Evolutionary conservation across 495 filamentous ascomycete genomes (phyloP).

Genomic region (Barbatosphaeria neglecta): DNA sequence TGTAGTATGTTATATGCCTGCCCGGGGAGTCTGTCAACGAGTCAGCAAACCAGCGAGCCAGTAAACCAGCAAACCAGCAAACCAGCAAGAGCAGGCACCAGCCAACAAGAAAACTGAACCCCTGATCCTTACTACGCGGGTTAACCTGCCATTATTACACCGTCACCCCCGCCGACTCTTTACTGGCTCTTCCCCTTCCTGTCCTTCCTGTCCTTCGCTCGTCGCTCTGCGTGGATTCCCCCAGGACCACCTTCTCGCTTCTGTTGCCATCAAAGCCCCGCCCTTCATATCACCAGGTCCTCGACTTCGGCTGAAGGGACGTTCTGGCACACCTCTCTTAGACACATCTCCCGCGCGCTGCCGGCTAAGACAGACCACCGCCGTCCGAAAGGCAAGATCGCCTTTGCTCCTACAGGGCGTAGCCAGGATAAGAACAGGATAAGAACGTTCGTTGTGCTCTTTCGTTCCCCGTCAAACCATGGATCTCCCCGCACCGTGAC

Average conservation of each 20-base stretch:
- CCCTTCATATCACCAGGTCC: too few species aligned
- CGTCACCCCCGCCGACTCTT: slow-evolving; percentile 3
- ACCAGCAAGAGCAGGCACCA: neutral
- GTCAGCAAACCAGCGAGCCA: too few species aligned
- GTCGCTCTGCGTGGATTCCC: too few species aligned
- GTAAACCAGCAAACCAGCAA: too few species aligned
- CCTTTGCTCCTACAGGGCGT: neutral
- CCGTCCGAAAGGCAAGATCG: neutral
- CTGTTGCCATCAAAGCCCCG: slow-evolving; percentile 3
- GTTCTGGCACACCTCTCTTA: neutral
- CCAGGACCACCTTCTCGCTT: slow-evolving; percentile 1
- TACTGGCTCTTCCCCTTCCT: slow-evolving; percentile 3
- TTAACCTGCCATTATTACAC: slow-evolving; percentile 10
- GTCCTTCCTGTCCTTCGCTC: slow-evolving; percentile 2
- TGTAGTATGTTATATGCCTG: neutral
- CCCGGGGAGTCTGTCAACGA: neutral
- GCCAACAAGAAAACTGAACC: neutral
- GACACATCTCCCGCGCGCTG: neutral
- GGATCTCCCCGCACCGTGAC: neutral
- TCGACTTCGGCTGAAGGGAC: neutral
- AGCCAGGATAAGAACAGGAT: neutral
- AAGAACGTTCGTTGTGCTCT: neutral
- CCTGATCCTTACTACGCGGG: slow-evolving; percentile 1
- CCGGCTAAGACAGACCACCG: neutral
- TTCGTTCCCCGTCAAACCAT: neutral